phyloP scores from a whole-genome alignment of 345 rosid genomes.

The Cardamine occulta region DNA sequence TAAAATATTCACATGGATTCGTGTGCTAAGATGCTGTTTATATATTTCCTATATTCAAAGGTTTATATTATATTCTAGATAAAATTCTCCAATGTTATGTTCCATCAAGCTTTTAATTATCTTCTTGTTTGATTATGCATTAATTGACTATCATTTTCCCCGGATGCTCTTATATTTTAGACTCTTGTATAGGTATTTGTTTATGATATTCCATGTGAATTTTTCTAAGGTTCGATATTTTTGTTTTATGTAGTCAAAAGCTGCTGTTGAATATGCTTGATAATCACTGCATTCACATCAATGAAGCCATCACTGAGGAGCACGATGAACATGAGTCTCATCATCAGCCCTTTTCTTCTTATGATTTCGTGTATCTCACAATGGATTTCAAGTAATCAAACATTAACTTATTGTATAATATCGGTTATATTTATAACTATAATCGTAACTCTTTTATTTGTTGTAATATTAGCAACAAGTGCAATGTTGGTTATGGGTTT shows the following conservation, averaged over 20 bases:
- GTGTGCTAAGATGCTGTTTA: slow-evolving; percentile 36
- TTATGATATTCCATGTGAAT: slow-evolving; percentile 13
- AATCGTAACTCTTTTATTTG: neutral
- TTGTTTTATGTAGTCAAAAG: slow-evolving; percentile 56
- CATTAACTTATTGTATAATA: neutral
- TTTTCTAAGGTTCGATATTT: slow-evolving; percentile 4
- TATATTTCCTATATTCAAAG: slow-evolving; percentile 29
- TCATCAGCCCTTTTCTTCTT: slow-evolving; percentile 71
- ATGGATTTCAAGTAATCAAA: slow-evolving; percentile 88
- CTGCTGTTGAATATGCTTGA: slow-evolving; percentile 90
- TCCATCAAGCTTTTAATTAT: slow-evolving; percentile 41
- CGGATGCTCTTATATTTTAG: slow-evolving; percentile 28
- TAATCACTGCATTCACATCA: slow-evolving; percentile 90
- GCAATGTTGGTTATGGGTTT: slow-evolving; percentile 99
- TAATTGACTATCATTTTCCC: slow-evolving; percentile 34
- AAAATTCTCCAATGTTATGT: slow-evolving; percentile 42
- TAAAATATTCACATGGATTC: slow-evolving; percentile 44
- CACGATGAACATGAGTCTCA: slow-evolving; percentile 43
- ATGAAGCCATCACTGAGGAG: slow-evolving; percentile 60
- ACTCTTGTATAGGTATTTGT: slow-evolving; percentile 17
- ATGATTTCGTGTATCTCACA: slow-evolving; percentile 95
- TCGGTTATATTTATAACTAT: neutral
- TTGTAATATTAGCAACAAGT: slow-evolving; percentile 72
- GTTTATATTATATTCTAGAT: slow-evolving; percentile 45
- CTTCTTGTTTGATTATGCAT: slow-evolving; percentile 39